phyloP scores from a whole-genome alignment of 202 grass and related monocot genomes.

The Bolboschoenoplectus hybrid region DNA sequence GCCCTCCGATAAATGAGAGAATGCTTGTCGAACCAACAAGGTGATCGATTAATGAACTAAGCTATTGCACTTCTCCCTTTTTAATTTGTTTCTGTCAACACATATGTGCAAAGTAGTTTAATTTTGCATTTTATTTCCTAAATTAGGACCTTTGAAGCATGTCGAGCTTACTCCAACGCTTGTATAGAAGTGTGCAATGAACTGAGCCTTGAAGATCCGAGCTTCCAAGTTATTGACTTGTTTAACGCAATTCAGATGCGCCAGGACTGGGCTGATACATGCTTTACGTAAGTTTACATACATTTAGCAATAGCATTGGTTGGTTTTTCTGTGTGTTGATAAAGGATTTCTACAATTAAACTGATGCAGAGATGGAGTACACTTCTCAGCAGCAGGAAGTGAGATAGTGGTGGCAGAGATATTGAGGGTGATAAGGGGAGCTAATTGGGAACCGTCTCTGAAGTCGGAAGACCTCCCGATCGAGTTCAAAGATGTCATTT shows the following conservation, averaged over 20 bases:
- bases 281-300: too few relatives aligned
- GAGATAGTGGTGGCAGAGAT: slow-evolving; percentile 8
- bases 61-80: background rate
- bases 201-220: slow-evolving; percentile 6
- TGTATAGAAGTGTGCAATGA: slow-evolving; percentile 42
- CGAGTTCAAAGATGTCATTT: slow-evolving; percentile 16
- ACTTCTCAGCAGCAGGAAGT: slow-evolving; percentile 20
- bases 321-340: background rate
- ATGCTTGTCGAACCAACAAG: background rate
- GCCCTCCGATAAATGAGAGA: slow-evolving; percentile 26
- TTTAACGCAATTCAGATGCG: slow-evolving; percentile 23
- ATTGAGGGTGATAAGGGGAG: background rate
- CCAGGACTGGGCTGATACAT: background rate
- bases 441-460: slow-evolving; percentile 16
- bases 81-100: background rate
- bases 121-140: background rate
- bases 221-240: slow-evolving; percentile 33
- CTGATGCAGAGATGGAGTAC: slow-evolving; percentile 26
- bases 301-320: background rate
- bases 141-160: background rate
- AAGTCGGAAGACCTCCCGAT: background rate
- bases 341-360: background rate
- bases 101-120: background rate
- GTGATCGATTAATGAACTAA: background rate
- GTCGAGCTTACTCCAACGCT: slow-evolving; percentile 6